A percentile compares a stretch with the other conserved stretches of the same genome.
Conservation (phyloP, 352 stramenopile genomes). For the Globisporangium polare region DNA sequence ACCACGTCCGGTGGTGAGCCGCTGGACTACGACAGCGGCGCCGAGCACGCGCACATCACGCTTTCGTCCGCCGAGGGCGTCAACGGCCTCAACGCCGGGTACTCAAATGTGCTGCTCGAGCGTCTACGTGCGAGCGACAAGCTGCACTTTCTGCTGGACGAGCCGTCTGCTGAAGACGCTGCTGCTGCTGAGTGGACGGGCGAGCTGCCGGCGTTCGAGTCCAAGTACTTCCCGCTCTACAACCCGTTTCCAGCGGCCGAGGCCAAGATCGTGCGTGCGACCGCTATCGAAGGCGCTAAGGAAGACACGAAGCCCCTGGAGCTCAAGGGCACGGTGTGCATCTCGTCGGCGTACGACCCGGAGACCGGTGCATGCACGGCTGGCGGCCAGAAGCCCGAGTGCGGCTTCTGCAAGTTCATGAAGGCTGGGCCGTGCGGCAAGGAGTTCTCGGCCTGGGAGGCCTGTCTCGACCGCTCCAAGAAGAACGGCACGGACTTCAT, state of each 20-base stretch:
- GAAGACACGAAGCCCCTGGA: slow-evolving; percentile 23
- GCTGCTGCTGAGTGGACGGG: slow-evolving; percentile 37
- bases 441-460: slow-evolving; percentile 81
- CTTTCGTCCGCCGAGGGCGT: slow-evolving; percentile 47
- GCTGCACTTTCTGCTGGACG: slow-evolving; percentile 47
- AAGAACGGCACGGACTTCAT: slow-evolving; percentile 73
- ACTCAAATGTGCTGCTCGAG: slow-evolving; percentile 74
- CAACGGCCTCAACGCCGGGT: slow-evolving; percentile 42
- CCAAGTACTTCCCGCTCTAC: slow-evolving; percentile 68
- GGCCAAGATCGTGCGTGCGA: slow-evolving; percentile 32
- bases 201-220: slow-evolving; percentile 68
- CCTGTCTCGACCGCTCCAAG: slow-evolving; percentile 78
- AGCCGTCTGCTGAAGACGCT: slow-evolving; percentile 8
- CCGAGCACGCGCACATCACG: slow-evolving; percentile 51
- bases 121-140: slow-evolving; percentile 62
- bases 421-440: slow-evolving; percentile 80
- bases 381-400: slow-evolving; percentile 65
- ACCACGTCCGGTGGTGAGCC: slow-evolving; percentile 64
- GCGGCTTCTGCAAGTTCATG: slow-evolving; percentile 90
- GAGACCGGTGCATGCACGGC: slow-evolving; percentile 41
- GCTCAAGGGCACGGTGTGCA: slow-evolving; percentile 62
- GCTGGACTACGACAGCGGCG: slow-evolving; percentile 39
- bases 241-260: slow-evolving; percentile 65
- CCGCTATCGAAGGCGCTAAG: slow-evolving; percentile 1
- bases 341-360: slow-evolving; percentile 61